phyloP scores from a whole-genome alignment of 78 protist species.

The Abeoforma whisleri region DNA sequence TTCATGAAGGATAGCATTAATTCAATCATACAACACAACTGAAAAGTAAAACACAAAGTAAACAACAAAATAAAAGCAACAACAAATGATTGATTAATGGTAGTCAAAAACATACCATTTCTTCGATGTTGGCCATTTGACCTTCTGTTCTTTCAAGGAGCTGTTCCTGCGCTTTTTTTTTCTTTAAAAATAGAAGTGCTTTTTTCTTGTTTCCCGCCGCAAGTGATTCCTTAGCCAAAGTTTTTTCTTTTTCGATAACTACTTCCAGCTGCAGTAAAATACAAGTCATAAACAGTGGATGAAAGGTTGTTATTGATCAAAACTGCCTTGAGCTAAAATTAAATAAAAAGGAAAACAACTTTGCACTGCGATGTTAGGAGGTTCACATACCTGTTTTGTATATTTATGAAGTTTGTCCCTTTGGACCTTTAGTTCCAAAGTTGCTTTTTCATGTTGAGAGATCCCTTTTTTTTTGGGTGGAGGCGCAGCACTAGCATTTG shows the following conservation, averaged over 20 bases:
- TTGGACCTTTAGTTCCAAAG: slow-evolving; percentile 32
- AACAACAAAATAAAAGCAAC: neutral
- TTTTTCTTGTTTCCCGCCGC: slow-evolving; percentile 43
- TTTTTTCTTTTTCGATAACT: slow-evolving; percentile 44
- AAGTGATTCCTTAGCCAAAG: slow-evolving; percentile 54
- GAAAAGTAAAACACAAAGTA: neutral
- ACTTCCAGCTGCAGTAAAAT: neutral
- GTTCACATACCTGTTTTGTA: slow-evolving; percentile 13
- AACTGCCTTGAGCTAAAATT: neutral
- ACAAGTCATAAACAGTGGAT: neutral
- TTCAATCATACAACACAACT: neutral
- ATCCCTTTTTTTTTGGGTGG: slow-evolving; percentile 22
- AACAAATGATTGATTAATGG: neutral
- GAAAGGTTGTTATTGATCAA: neutral
- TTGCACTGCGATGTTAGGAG: neutral
- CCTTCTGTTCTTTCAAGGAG: slow-evolving; percentile 47
- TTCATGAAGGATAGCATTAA: neutral
- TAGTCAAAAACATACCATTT: slow-evolving; percentile 43
- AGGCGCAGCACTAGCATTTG: neutral
- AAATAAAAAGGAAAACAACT: neutral
- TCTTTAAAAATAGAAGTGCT: slow-evolving; percentile 58
- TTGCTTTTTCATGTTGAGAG: slow-evolving; percentile 24
- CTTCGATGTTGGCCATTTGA: slow-evolving; percentile 52
- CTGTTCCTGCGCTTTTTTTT: slow-evolving; percentile 57
- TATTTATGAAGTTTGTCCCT: slow-evolving; percentile 33